A percentile compares a stretch with the other conserved stretches of the same genome.
Conservation (phyloP, 768 basidiomycete genomes). For the button mushroom (Agaricus bisporus) region DNA sequence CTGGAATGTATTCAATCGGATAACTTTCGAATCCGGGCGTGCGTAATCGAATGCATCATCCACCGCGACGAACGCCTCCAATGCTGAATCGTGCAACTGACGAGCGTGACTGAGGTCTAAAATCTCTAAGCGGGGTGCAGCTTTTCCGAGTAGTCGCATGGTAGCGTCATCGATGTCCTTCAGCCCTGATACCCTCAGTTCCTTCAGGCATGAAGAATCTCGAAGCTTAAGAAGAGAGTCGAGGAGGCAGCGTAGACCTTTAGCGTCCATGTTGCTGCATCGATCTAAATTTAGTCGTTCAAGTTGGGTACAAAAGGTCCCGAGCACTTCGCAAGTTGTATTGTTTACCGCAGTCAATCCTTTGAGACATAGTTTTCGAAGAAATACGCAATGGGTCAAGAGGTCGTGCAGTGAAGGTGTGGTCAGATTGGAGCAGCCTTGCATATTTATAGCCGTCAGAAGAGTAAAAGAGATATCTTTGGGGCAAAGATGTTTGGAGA, state of each 20-base stretch:
- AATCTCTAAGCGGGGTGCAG: conserved; percentile 67
- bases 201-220: conserved; percentile 48
- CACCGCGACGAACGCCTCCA: conserved; percentile 68
- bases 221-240: conserved; percentile 36
- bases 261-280: conserved; percentile 62
- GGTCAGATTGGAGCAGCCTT: conserved; percentile 64
- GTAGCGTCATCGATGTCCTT: conserved; percentile 51
- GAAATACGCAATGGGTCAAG: conserved; percentile 54
- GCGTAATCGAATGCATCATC: conserved; percentile 29
- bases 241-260: conserved; percentile 49
- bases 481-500: conserved; percentile 51
- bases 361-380: conserved; percentile 57
- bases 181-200: conserved; percentile 65
- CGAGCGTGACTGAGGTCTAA: conserved; percentile 74
- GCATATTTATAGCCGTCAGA: conserved; percentile 63
- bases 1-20: conserved; percentile 55
- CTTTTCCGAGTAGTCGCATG: conserved; percentile 62
- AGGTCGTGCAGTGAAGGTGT: conserved; percentile 66
- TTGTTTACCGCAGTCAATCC: conserved; percentile 68
- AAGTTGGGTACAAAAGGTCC: conserved; percentile 49
- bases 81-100: conserved; percentile 65
- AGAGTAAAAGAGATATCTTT: conserved; percentile 49
- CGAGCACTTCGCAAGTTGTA: conserved; percentile 66
- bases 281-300: conserved; percentile 61
- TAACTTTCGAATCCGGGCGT: conserved; percentile 30